Percentiles rank a stretch among this genome's conserved stretches.
phyloP scores from a whole-genome alignment of 1,284 basidiomycete genomes.

The Cutaneotrichosporon sp. region DNA sequence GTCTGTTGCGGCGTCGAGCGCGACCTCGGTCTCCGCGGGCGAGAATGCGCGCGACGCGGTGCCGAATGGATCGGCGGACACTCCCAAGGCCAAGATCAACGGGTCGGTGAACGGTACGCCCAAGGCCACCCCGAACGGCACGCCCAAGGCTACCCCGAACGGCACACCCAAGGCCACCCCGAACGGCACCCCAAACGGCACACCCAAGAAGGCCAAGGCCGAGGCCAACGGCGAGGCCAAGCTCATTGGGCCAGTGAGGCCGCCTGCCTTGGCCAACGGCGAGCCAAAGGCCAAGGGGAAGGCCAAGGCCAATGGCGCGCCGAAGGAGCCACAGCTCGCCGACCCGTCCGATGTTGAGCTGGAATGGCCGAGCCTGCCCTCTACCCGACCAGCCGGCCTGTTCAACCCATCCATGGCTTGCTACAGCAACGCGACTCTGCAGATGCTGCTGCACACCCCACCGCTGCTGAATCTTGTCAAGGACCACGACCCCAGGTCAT shows the following conservation, averaged over 20 bases:
- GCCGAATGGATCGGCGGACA: no score
- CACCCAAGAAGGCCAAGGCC: slow-evolving; percentile 8
- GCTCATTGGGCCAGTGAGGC: no score
- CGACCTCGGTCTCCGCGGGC: neutral
- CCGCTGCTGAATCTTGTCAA: slow-evolving; percentile 74
- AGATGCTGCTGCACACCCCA: slow-evolving; percentile 91
- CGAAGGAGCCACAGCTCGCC: neutral
- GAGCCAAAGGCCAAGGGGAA: slow-evolving; percentile 4
- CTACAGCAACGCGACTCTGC: slow-evolving; percentile 93
- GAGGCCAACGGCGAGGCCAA: slow-evolving; percentile 7
- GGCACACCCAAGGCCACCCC: neutral
- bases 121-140: slow-evolving; percentile 8
- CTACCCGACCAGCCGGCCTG: slow-evolving; percentile 60
- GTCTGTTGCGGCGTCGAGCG: slow-evolving; percentile 1
- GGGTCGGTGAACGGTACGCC: slow-evolving; percentile 10
- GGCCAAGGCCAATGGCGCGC: neutral
- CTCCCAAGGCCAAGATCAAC: slow-evolving; percentile 24
- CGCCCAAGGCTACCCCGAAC: slow-evolving; percentile 7
- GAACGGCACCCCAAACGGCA: slow-evolving; percentile 15
- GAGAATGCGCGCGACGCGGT: no score
- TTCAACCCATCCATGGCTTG: slow-evolving; percentile 95
- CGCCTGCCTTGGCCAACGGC: no score
- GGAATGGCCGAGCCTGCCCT: slow-evolving; percentile 36
- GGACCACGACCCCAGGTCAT: slow-evolving; percentile 58
- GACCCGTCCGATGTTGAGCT: slow-evolving; percentile 25